These are phyloP conservation scores for Arabidopsis arenosa DNA, from an alignment of 345 rosid species.

Conservation along the genomic window DNA sequence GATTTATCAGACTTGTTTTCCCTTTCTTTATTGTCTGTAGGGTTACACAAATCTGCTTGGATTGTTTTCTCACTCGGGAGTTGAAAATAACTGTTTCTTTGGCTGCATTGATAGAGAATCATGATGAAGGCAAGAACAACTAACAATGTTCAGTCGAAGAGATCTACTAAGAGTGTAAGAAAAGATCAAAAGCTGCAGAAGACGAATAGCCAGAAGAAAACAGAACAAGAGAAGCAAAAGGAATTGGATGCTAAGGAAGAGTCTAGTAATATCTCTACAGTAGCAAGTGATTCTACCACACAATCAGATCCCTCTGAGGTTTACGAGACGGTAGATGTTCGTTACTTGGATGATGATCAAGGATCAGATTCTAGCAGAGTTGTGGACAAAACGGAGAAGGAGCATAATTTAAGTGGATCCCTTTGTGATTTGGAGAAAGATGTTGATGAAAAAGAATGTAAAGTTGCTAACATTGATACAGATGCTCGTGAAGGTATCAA, in stretches of 20 bases:
- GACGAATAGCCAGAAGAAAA: slow-evolving; percentile 52
- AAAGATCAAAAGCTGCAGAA: slow-evolving; percentile 57
- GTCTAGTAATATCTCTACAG: slow-evolving; percentile 38
- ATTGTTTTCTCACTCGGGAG: slow-evolving; percentile 28
- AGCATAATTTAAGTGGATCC: not conserved
- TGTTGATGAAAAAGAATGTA: slow-evolving; percentile 47
- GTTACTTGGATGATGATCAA: slow-evolving; percentile 69
- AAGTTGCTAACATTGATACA: slow-evolving; percentile 43
- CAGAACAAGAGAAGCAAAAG: slow-evolving; percentile 57
- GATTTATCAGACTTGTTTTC: not conserved
- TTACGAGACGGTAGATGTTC: slow-evolving; percentile 61
- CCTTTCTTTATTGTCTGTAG: slow-evolving; percentile 19
- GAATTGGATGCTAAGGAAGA: slow-evolving; percentile 52
- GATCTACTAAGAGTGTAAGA: slow-evolving; percentile 56
- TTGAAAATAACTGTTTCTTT: slow-evolving; percentile 30
- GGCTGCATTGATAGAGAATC: slow-evolving; percentile 52
- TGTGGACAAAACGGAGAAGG: slow-evolving; percentile 54
- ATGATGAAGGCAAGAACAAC: slow-evolving; percentile 61
- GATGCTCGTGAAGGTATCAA: slow-evolving; percentile 32
- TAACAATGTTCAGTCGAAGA: slow-evolving; percentile 59
- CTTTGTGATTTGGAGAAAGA: slow-evolving; percentile 44
- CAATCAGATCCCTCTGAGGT: slow-evolving; percentile 64
- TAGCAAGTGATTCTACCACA: slow-evolving; percentile 59
- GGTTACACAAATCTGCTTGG: slow-evolving; percentile 20
- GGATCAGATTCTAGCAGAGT: slow-evolving; percentile 58